Evolutionary conservation across 768 basidiomycete species (phyloP).

Genomic region (Psilocybe cubensis): DNA sequence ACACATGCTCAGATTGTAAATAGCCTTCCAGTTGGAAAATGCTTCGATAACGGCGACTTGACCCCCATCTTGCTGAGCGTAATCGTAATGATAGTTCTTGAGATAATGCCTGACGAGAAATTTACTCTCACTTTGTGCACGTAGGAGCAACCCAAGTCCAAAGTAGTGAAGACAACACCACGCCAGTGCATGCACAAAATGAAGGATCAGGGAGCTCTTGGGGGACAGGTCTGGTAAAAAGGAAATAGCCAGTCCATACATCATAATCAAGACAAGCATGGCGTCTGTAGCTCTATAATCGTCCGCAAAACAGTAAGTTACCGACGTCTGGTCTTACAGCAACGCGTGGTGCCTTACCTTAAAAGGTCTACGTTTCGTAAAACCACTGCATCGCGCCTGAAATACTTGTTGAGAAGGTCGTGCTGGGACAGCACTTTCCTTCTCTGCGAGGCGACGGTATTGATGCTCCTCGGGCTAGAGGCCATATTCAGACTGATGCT

Average conservation of each 20-base stretch:
- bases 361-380: conserved; percentile 84
- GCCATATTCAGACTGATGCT: neutral
- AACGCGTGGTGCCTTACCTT: conserved; percentile 54
- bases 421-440: conserved; percentile 68
- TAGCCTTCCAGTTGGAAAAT: conserved; percentile 92
- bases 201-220: conserved; percentile 55
- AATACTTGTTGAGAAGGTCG: conserved; percentile 89
- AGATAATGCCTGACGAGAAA: conserved; percentile 93
- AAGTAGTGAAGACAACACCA: conserved; percentile 92
- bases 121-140: conserved; percentile 83
- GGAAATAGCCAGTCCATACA: conserved; percentile 63
- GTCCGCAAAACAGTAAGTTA: conserved; percentile 21
- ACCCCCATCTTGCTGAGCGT: conserved; percentile 59
- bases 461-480: conserved; percentile 12
- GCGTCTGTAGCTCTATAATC: conserved; percentile 77
- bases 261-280: conserved; percentile 74
- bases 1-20: conserved; percentile 90
- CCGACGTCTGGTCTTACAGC: conserved; percentile 7
- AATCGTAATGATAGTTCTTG: conserved; percentile 88
- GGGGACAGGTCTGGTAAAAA: conserved; percentile 62
- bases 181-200: conserved; percentile 80
- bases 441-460: conserved; percentile 17
- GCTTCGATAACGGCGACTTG: conserved; percentile 89
- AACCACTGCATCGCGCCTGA: conserved; percentile 84
- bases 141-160: conserved; percentile 82